Evolutionary conservation across 352 stramenopile species (phyloP).

Genomic region (Aphanomyces euteiches): DNA sequence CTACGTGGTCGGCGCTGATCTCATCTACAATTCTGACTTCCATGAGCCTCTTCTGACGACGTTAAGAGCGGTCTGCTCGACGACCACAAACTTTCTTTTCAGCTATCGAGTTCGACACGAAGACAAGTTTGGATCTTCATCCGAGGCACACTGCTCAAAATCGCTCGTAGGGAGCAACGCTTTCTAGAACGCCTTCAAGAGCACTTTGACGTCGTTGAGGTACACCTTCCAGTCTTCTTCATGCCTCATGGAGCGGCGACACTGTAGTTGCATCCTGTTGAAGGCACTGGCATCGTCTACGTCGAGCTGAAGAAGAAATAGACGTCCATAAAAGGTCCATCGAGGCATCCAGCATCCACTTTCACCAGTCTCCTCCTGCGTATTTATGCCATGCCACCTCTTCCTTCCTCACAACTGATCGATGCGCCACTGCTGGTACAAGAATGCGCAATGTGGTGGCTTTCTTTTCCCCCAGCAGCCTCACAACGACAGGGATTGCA

Average conservation of each 20-base stretch:
- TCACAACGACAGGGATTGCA: too few relatives aligned
- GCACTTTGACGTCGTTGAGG: constrained; percentile 6
- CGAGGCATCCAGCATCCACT: too few relatives aligned
- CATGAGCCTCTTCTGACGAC: constrained; percentile 12
- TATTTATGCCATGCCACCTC: too few relatives aligned
- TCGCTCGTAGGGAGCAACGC: not conserved
- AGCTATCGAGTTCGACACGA: constrained; percentile 24
- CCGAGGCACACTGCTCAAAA: not conserved
- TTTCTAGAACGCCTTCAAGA: constrained; percentile 18
- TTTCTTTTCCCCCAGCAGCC: too few relatives aligned
- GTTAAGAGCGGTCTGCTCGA: not conserved
- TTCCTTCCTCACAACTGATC: too few relatives aligned
- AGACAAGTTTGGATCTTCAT: constrained; percentile 12
- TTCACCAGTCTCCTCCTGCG: too few relatives aligned
- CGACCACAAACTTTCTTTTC: constrained; percentile 1
- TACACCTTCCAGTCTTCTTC: not conserved
- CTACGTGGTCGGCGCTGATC: constrained; percentile 22
- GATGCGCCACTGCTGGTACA: too few relatives aligned
- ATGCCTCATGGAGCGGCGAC: too few relatives aligned
- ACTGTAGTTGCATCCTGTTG: constrained; percentile 6
- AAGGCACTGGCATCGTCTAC: not conserved
- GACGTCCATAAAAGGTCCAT: too few relatives aligned
- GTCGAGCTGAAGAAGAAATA: not conserved
- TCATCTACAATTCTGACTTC: constrained; percentile 30
- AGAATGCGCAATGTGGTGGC: too few relatives aligned